phyloP scores from a whole-genome alignment of 1,284 basidiomycete genomes.

The Leccinum fallax region DNA sequence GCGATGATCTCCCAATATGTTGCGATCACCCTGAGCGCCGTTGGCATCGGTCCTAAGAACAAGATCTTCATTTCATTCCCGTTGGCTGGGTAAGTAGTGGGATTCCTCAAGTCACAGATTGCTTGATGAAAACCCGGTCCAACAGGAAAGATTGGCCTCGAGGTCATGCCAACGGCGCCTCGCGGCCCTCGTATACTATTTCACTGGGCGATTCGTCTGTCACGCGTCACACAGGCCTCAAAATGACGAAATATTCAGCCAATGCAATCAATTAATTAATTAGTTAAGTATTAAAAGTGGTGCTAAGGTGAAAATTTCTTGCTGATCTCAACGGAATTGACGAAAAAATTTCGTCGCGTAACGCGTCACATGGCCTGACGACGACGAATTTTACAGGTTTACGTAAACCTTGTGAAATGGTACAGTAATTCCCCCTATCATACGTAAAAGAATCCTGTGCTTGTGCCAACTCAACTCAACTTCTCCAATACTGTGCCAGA shows the following conservation, averaged over 20 bases:
- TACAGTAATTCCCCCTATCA: background rate
- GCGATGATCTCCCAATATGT: background rate
- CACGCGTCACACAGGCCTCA: no score
- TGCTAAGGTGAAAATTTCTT: no score
- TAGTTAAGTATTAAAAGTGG: no score
- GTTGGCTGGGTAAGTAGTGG: background rate
- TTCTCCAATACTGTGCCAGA: slow-evolving; percentile 82
- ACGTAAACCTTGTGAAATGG: no score
- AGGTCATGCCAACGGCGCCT: background rate
- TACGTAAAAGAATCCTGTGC: background rate
- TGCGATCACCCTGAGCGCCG: background rate
- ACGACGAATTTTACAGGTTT: no score
- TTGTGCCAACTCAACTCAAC: slow-evolving; percentile 39
- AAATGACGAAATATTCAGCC: no score
- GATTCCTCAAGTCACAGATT: background rate
- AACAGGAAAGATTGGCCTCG: background rate
- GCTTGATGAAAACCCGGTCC: background rate
- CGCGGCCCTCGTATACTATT: background rate
- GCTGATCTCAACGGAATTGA: no score
- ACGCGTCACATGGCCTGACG: no score
- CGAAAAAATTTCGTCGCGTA: no score
- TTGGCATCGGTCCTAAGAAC: background rate
- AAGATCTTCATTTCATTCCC: background rate
- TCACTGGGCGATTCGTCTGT: no score
- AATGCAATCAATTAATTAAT: no score